Evolutionary conservation across 441 rosid genomes (phyloP).

Genomic region (Populus hybrid): DNA sequence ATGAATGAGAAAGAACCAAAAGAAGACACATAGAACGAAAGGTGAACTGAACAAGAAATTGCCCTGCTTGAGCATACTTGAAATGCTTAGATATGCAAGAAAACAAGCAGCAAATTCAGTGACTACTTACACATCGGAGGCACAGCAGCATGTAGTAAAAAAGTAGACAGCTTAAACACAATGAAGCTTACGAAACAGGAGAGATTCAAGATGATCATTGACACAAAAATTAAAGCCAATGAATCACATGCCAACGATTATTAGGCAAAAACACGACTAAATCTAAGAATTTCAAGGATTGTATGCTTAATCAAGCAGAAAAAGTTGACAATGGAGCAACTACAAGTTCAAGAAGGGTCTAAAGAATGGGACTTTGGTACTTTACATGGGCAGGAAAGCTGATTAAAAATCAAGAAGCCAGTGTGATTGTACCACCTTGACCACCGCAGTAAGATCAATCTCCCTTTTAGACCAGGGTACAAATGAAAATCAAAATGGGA

Average conservation of each 20-base stretch:
- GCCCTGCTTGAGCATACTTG: slow-evolving; percentile 39
- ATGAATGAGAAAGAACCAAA: slow-evolving; percentile 34
- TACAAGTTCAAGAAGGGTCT: slow-evolving; percentile 16
- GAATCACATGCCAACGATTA: slow-evolving; percentile 31
- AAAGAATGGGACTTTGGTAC: slow-evolving; percentile 36
- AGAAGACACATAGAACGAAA: slow-evolving; percentile 36
- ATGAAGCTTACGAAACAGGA: not conserved
- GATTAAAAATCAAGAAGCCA: slow-evolving; percentile 20
- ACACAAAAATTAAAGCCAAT: slow-evolving; percentile 12
- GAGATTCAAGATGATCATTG: not conserved
- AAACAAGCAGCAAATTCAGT: too few species aligned
- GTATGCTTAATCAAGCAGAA: slow-evolving; percentile 16
- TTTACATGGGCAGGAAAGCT: slow-evolving; percentile 30
- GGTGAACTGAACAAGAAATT: slow-evolving; percentile 15
- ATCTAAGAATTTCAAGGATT: slow-evolving; percentile 19
- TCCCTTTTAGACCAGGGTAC: slow-evolving; percentile 28
- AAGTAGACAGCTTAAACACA: slow-evolving; percentile 11
- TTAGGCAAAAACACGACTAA: slow-evolving; percentile 22
- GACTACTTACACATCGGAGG: slow-evolving; percentile 8
- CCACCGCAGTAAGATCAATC: slow-evolving; percentile 10
- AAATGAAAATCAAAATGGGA: slow-evolving; percentile 11
- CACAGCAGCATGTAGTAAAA: not conserved
- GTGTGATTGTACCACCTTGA: slow-evolving; percentile 13
- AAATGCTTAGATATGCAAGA: not conserved
- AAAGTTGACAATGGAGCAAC: slow-evolving; percentile 9